These are phyloP conservation scores for Cytospora schulzeri DNA, from an alignment of 2,329 filamentous ascomycete genomes.

Conservation along the genomic window DNA sequence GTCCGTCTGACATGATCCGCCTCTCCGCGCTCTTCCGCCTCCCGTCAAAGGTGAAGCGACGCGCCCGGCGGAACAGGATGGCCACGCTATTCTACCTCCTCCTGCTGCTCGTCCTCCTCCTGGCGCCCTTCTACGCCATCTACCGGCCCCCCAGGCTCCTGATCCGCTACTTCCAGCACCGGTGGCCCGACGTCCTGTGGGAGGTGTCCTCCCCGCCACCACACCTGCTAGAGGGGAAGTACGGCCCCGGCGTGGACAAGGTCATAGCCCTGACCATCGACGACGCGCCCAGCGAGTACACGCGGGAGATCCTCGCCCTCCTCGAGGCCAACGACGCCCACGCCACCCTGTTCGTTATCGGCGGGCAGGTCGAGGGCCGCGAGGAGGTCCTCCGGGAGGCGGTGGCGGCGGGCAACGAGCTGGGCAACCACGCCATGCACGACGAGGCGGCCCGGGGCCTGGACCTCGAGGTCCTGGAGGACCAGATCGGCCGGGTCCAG, in stretches of 20 bases:
- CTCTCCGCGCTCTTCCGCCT: constrained; percentile 52
- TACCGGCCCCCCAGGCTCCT: constrained; percentile 80
- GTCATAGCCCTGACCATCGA: constrained; percentile 84
- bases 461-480: constrained; percentile 57
- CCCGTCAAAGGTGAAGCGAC: constrained; percentile 58
- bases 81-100: constrained; percentile 51
- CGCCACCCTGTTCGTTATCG: constrained; percentile 90
- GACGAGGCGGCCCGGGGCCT: constrained; percentile 75
- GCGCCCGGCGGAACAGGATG: constrained; percentile 61
- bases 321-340: constrained; percentile 67
- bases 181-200: constrained; percentile 80
- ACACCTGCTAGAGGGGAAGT: neutral
- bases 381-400: constrained; percentile 59
- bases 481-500: constrained; percentile 68
- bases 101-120: constrained; percentile 39
- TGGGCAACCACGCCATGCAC: constrained; percentile 88
- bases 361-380: constrained; percentile 64
- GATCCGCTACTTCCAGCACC: constrained; percentile 68
- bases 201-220: constrained; percentile 51
- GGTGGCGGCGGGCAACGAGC: constrained; percentile 66
- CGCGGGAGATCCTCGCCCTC: constrained; percentile 67
- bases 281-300: constrained; percentile 77
- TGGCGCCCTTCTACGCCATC: constrained; percentile 63
- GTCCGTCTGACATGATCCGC: constrained; percentile 33
- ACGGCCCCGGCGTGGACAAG: constrained; percentile 51